Conservation (phyloP, 768 basidiomycete species). For the Sporobolomyces phaffii region DNA sequence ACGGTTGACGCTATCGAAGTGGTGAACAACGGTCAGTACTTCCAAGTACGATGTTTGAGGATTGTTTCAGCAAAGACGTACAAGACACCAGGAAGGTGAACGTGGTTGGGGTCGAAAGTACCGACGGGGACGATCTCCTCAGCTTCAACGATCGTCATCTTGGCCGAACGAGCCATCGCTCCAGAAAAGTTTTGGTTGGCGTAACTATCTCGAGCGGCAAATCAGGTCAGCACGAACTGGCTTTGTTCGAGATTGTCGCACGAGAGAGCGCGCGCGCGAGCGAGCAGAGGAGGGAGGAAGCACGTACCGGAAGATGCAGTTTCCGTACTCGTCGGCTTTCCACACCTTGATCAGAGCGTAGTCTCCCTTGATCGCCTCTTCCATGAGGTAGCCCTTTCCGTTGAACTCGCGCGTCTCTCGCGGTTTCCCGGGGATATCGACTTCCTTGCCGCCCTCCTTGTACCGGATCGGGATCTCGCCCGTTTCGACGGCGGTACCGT, state of each 20-base stretch:
- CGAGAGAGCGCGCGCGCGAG: too few species aligned
- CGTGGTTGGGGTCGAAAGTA: constrained; percentile 67
- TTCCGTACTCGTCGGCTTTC: constrained; percentile 87
- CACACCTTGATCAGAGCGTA: constrained; percentile 75
- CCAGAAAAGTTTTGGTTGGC: constrained; percentile 80
- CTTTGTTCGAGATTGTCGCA: too few species aligned
- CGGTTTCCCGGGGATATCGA: constrained; percentile 64
- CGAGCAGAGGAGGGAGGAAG: neutral
- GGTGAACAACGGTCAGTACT: neutral
- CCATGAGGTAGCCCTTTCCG: constrained; percentile 74
- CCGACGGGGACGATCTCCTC: constrained; percentile 83
- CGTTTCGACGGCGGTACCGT: constrained; percentile 39
- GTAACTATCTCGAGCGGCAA: constrained; percentile 53
- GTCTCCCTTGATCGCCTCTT: constrained; percentile 56
- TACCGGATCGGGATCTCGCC: constrained; percentile 59
- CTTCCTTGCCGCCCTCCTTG: constrained; percentile 61
- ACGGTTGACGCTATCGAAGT: constrained; percentile 68
- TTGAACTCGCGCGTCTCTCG: constrained; percentile 72
- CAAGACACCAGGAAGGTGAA: constrained; percentile 51
- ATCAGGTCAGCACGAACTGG: neutral
- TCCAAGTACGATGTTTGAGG: constrained; percentile 46
- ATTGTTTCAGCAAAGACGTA: constrained; percentile 1
- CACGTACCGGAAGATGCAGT: constrained; percentile 76
- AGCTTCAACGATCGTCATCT: constrained; percentile 85
- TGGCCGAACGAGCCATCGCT: constrained; percentile 83